Conservation (phyloP, 805 yeast genomes). For the Starmera amethionina region DNA sequence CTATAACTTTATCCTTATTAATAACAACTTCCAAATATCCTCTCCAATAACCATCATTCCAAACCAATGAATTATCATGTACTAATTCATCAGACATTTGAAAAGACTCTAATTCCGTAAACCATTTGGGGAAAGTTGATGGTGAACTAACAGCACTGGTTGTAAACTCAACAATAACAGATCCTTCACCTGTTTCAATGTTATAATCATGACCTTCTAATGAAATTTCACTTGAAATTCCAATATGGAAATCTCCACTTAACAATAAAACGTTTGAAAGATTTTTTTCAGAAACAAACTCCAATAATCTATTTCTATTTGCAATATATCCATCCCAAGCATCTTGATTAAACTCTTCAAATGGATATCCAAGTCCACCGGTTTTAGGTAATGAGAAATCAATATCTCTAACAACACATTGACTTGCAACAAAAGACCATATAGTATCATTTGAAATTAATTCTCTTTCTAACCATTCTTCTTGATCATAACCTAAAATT, state of each 20-base stretch:
- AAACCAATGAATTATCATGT: constrained; percentile 2
- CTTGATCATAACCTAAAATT: constrained; percentile 18
- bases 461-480: constrained; percentile 14
- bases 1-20: background rate
- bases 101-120: background rate
- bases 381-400: constrained; percentile 4
- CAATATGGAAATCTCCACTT: constrained; percentile 18
- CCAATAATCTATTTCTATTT: constrained; percentile 12
- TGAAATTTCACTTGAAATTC: constrained; percentile 14
- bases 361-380: constrained; percentile 11
- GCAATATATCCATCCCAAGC: constrained; percentile 18
- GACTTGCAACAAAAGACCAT: constrained; percentile 11
- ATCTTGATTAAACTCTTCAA: constrained; percentile 12
- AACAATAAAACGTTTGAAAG: constrained; percentile 10
- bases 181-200: constrained; percentile 13
- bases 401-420: constrained; percentile 5
- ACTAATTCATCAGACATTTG: constrained; percentile 3
- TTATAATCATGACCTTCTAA: constrained; percentile 5
- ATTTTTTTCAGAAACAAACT: constrained; percentile 6
- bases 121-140: constrained; percentile 8
- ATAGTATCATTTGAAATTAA: constrained; percentile 5
- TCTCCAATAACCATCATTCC: constrained; percentile 8
- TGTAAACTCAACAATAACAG: constrained; percentile 15
- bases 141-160: constrained; percentile 17
- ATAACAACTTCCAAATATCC: constrained; percentile 4